Evolutionary conservation across 106 monocot species (phyloP).

Genomic region (Platanthera guangdongensis): DNA sequence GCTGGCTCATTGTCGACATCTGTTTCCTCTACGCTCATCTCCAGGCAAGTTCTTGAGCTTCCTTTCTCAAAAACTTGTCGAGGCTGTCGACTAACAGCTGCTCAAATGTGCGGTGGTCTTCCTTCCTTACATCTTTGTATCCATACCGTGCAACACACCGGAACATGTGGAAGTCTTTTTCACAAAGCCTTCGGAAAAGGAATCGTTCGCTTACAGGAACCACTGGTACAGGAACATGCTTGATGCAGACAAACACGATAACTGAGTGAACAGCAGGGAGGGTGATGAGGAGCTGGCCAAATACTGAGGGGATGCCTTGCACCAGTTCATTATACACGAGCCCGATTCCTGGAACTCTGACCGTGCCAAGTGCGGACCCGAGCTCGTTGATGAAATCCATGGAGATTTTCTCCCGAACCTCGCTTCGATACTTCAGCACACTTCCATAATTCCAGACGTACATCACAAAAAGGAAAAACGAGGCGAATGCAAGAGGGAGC

Average conservation of each 20-base stretch:
- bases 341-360: conserved; percentile 78
- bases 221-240: conserved; percentile 65
- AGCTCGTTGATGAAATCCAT: conserved; percentile 73
- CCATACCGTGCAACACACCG: conserved; percentile 80
- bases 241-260: conserved; percentile 80
- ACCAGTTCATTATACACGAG: conserved; percentile 79
- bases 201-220: conserved; percentile 77
- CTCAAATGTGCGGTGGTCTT: conserved; percentile 66
- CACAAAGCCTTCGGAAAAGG: conserved; percentile 65
- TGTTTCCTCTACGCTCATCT: conserved; percentile 21
- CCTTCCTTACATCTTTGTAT: conserved; percentile 77
- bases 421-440: conserved; percentile 73
- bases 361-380: conserved; percentile 60
- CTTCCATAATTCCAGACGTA: conserved; percentile 88
- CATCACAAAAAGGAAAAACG: conserved; percentile 62
- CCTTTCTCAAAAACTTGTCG: conserved; percentile 59
- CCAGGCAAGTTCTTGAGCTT: conserved; percentile 67
- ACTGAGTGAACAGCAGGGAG: conserved; percentile 81
- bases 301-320: conserved; percentile 71
- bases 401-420: conserved; percentile 77
- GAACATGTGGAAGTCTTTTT: conserved; percentile 89
- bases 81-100: conserved; percentile 69
- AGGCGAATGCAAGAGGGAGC: conserved; percentile 73
- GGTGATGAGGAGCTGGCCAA: conserved; percentile 58
- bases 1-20: conserved; percentile 20